phyloP scores from a whole-genome alignment of 2,329 filamentous ascomycete species.

The Curvularia eragrostidis region DNA sequence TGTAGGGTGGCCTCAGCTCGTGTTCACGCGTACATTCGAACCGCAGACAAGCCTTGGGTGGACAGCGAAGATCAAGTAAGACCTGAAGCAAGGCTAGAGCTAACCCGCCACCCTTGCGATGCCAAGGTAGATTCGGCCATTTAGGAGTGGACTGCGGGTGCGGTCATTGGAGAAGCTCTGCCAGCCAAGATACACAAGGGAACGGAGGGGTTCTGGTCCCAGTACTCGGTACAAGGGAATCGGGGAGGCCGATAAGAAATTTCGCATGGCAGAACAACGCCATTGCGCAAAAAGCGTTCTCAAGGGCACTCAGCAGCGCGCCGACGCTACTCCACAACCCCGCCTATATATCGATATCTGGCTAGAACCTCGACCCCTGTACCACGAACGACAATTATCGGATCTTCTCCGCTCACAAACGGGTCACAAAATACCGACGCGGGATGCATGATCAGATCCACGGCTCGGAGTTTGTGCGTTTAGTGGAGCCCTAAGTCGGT shows the following conservation, averaged over 20 bases:
- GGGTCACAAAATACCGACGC: constrained; percentile 10
- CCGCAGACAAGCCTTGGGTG: constrained; percentile 40
- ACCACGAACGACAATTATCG: constrained; percentile 12
- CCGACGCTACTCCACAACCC: constrained; percentile 4
- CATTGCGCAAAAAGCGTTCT: constrained; percentile 1
- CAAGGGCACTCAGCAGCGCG: background rate
- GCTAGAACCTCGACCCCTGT: constrained; percentile 10
- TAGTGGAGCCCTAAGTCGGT: constrained; percentile 3
- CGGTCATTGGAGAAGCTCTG: constrained; percentile 35
- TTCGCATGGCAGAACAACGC: constrained; percentile 3
- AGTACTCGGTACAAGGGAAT: constrained; percentile 16
- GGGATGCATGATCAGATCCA: constrained; percentile 1
- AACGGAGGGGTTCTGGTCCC: constrained; percentile 24
- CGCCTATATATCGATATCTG: background rate
- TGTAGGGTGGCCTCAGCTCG: constrained; percentile 1
- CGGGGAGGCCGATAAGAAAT: constrained; percentile 33
- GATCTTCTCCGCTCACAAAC: constrained; percentile 8
- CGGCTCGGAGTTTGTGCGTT: background rate
- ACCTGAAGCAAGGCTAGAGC: constrained; percentile 30
- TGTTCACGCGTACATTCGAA: constrained; percentile 18
- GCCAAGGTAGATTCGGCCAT: constrained; percentile 36
- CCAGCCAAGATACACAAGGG: constrained; percentile 39
- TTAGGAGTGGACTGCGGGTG: constrained; percentile 14
- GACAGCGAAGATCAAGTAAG: constrained; percentile 25
- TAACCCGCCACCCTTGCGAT: constrained; percentile 33